Evolutionary conservation across 2,329 filamentous ascomycete species (phyloP).

Genomic region (Sporothrix inflata): DNA sequence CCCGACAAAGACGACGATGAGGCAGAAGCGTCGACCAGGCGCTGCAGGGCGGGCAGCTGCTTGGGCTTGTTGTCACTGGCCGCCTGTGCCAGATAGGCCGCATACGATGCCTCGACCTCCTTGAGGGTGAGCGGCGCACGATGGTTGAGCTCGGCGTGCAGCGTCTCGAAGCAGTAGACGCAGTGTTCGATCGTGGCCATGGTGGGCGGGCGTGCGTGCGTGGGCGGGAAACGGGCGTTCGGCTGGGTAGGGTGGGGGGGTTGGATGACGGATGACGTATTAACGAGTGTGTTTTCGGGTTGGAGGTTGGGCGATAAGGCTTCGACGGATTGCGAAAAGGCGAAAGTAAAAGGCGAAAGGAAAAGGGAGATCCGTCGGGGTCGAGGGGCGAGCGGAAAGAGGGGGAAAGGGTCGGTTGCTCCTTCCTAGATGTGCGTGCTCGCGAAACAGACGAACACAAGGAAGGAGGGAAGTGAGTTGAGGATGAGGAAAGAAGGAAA

Average conservation of each 20-base stretch:
- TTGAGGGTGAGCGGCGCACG: slow-evolving; percentile 68
- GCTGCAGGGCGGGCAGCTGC: slow-evolving; percentile 48
- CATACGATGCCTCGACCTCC: slow-evolving; percentile 70
- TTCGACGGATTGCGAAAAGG: slow-evolving; percentile 6
- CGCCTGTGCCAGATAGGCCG: slow-evolving; percentile 44
- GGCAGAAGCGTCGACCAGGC: slow-evolving; percentile 40
- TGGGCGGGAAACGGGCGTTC: not conserved
- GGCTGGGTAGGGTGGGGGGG: too few species aligned
- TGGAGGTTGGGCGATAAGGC: not conserved
- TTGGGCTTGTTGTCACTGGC: slow-evolving; percentile 37
- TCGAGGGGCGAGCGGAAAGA: not conserved
- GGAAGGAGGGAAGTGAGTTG: not conserved
- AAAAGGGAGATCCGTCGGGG: not conserved
- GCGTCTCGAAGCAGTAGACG: slow-evolving; percentile 88
- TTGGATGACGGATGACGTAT: slow-evolving; percentile 8
- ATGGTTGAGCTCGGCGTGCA: slow-evolving; percentile 74
- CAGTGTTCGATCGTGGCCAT: slow-evolving; percentile 91
- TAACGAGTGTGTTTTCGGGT: not conserved
- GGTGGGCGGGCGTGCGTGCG: slow-evolving; percentile 18
- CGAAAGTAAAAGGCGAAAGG: not conserved
- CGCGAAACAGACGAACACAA: not conserved
- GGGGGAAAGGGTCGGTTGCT: not conserved
- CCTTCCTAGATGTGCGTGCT: slow-evolving; percentile 3
- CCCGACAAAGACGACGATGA: slow-evolving; percentile 37
- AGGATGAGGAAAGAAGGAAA: not conserved